Evolutionary conservation across 1,284 basidiomycete genomes (phyloP).

Genomic region (Golubevia sp.): DNA sequence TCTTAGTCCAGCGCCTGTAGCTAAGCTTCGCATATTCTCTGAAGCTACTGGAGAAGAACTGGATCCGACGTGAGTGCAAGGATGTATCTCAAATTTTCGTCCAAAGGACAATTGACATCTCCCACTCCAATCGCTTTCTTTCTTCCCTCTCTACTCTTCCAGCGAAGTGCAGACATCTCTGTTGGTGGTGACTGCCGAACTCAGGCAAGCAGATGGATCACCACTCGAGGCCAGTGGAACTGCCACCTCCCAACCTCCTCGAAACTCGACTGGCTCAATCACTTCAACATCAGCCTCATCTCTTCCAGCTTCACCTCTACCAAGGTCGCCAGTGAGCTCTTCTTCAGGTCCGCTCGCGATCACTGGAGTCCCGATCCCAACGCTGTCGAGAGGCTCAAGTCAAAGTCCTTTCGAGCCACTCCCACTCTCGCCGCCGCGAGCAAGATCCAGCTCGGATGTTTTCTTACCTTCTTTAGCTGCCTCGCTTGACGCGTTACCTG

Average conservation of each 20-base stretch:
- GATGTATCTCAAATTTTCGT: neutral
- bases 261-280: constrained; percentile 42
- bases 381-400: neutral
- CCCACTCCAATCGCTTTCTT: too few relatives aligned
- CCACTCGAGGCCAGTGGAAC: neutral
- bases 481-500: too few relatives aligned
- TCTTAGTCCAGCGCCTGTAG: constrained; percentile 45
- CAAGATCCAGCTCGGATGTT: neutral
- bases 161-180: constrained; percentile 46
- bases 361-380: neutral
- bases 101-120: neutral
- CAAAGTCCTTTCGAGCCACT: neutral
- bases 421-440: neutral
- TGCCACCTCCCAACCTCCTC: constrained; percentile 27
- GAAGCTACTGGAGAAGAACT: constrained; percentile 34
- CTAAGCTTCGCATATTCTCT: constrained; percentile 41
- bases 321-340: neutral
- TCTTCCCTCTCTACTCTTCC: neutral
- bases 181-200: constrained; percentile 46
- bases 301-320: neutral
- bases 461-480: neutral
- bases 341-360: neutral
- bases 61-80: constrained; percentile 19
- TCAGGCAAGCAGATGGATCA: constrained; percentile 38
- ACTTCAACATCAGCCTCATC: constrained; percentile 14